phyloP scores from a whole-genome alignment of 2,329 filamentous ascomycete species.

The Talaromyces atroroseus region DNA sequence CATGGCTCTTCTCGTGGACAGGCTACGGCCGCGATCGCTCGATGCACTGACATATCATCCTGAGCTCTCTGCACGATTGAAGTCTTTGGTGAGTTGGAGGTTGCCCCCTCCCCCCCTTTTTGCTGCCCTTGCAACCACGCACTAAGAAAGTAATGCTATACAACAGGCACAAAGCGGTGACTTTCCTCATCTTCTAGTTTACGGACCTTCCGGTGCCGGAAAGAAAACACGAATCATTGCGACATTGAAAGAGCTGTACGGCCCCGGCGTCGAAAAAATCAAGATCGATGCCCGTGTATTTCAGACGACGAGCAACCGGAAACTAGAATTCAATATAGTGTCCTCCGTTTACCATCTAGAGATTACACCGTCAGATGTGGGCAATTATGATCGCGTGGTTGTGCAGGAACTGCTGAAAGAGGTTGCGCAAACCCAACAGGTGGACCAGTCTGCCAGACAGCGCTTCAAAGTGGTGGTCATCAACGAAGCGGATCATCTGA shows the following conservation, averaged over 20 bases:
- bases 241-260: conserved; percentile 90
- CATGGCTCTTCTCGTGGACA: conserved; percentile 63
- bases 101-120: not conserved
- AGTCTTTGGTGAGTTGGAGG: conserved; percentile 68
- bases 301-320: conserved; percentile 90
- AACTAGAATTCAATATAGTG: conserved; percentile 98
- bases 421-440: conserved; percentile 96
- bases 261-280: conserved; percentile 97
- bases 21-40: conserved; percentile 50
- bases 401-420: conserved; percentile 95
- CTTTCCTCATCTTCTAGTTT: conserved; percentile 95
- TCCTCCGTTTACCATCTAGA: conserved; percentile 96
- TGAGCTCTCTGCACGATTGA: conserved; percentile 79
- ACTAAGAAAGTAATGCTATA: conserved; percentile 12
- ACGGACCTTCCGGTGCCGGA: conserved; percentile 90
- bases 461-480: conserved; percentile 98
- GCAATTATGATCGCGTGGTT: conserved; percentile 92
- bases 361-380: conserved; percentile 95
- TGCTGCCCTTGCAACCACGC: conserved; percentile 2
- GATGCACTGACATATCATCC: conserved; percentile 73
- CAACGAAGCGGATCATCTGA: conserved; percentile 95
- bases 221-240: conserved; percentile 98
- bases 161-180: conserved; percentile 89
- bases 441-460: conserved; percentile 86
- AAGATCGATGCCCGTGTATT: conserved; percentile 98